A percentile compares a stretch with the other conserved stretches of the same genome.
phyloP scores from a whole-genome alignment of 352 stramenopile species.

The Globisporangium paroecandrum region DNA sequence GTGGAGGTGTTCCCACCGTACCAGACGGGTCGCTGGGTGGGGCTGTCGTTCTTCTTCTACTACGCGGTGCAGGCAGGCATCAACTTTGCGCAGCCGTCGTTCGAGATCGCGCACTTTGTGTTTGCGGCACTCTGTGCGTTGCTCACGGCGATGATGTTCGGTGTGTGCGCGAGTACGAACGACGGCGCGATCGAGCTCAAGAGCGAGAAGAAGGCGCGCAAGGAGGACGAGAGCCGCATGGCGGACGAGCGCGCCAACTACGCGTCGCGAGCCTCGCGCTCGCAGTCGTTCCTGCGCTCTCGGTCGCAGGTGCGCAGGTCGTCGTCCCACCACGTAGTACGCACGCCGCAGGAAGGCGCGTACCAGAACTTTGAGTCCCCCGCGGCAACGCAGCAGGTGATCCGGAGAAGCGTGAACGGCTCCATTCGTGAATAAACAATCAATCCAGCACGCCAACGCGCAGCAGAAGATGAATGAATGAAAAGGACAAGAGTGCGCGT shows the following conservation, averaged over 20 bases:
- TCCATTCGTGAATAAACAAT: not conserved
- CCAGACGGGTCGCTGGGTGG: constrained; percentile 64
- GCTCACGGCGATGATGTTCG: constrained; percentile 76
- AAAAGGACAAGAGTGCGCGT: not conserved
- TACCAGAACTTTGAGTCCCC: constrained; percentile 86
- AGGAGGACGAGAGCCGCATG: constrained; percentile 39
- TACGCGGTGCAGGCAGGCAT: constrained; percentile 69
- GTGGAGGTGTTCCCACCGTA: constrained; percentile 85
- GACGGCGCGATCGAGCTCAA: constrained; percentile 84
- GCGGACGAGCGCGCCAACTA: constrained; percentile 43
- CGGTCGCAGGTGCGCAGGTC: constrained; percentile 45
- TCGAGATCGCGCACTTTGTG: constrained; percentile 70
- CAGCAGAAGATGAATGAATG: not conserved
- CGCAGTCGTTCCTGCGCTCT: constrained; percentile 79
- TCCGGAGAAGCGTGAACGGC: constrained; percentile 12
- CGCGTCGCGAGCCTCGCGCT: constrained; percentile 54
- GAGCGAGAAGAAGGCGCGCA: constrained; percentile 75
- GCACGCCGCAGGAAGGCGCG: constrained; percentile 51
- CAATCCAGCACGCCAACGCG: not conserved
- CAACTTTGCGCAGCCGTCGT: constrained; percentile 62
- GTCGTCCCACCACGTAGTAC: constrained; percentile 52
- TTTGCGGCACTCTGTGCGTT: constrained; percentile 66
- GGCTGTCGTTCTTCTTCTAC: constrained; percentile 71
- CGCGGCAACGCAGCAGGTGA: constrained; percentile 12
- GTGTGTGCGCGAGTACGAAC: constrained; percentile 75